phyloP scores from a whole-genome alignment of 2,329 filamentous ascomycete genomes.

The Alternaria sp. region DNA sequence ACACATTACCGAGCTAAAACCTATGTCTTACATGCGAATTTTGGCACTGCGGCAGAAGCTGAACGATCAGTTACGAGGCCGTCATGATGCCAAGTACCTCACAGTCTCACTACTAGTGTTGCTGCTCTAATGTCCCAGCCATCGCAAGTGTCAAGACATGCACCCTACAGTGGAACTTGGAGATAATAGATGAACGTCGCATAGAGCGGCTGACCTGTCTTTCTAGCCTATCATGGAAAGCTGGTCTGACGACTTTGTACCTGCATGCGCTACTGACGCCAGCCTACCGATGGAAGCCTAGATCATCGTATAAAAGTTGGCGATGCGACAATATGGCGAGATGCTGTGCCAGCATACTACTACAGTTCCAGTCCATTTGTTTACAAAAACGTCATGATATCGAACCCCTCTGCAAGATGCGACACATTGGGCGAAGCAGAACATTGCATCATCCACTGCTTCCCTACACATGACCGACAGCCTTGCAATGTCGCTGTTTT shows the following conservation, averaged over 20 bases:
- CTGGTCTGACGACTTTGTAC: background rate
- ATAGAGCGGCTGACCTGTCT: background rate
- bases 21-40: background rate
- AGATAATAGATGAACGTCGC: background rate
- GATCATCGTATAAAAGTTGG: background rate
- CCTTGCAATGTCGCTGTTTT: background rate
- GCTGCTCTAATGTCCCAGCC: background rate
- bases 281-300: background rate
- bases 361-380: background rate
- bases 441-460: background rate
- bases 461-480: background rate
- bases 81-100: background rate
- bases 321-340: background rate
- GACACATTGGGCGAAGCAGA: background rate
- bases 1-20: background rate
- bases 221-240: background rate
- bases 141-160: background rate
- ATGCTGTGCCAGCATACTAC: background rate
- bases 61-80: background rate
- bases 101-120: background rate
- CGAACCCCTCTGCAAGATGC: background rate
- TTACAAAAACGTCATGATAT: background rate
- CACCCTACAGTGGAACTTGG: background rate
- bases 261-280: constrained; percentile 6
- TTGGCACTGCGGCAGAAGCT: background rate